Percentiles rank a stretch among this genome's conserved stretches.
Evolutionary conservation across 202 grass and related monocot species (phyloP).

Genomic region (Saccharum hybrid): DNA sequence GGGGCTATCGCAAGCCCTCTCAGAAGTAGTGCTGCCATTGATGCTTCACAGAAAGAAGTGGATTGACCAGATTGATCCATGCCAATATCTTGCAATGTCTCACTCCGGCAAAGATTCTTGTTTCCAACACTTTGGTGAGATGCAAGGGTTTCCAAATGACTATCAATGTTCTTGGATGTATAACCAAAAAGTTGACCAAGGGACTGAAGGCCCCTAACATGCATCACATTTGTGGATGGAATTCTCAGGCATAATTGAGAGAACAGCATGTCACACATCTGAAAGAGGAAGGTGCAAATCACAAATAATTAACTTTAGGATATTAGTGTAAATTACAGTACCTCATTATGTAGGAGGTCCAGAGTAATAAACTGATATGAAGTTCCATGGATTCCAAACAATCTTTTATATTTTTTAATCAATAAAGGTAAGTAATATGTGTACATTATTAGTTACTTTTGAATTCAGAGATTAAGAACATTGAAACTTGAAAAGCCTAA

Average conservation of each 20-base stretch:
- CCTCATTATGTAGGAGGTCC: neutral
- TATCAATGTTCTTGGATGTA: conserved; percentile 58
- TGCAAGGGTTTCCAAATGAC: conserved; percentile 51
- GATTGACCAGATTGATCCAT: conserved; percentile 52
- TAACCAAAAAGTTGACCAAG: conserved; percentile 77
- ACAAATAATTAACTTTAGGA: conserved; percentile 27
- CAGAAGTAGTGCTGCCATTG: conserved; percentile 85
- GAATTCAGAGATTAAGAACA: conserved; percentile 9
- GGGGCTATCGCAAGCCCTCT: conserved; percentile 87
- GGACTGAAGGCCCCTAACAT: conserved; percentile 62
- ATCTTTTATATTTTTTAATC: conserved; percentile 4
- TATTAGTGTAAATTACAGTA: conserved; percentile 8
- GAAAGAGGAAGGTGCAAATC: conserved; percentile 42
- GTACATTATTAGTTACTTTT: conserved; percentile 2
- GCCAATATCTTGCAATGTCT: conserved; percentile 53
- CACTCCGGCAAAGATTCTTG: conserved; percentile 51
- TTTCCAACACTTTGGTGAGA: conserved; percentile 52
- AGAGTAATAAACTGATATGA: conserved; percentile 3
- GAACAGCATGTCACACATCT: conserved; percentile 99
- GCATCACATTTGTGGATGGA: conserved; percentile 54
- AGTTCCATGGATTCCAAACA: conserved; percentile 21
- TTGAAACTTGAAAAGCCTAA: conserved; percentile 21
- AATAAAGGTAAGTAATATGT: conserved; percentile 5
- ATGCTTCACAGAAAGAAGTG: conserved; percentile 65
- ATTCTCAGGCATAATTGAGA: conserved; percentile 90